Evolutionary conservation across 1,284 basidiomycete genomes (phyloP).

Genomic region (Sporisorium sorghi): DNA sequence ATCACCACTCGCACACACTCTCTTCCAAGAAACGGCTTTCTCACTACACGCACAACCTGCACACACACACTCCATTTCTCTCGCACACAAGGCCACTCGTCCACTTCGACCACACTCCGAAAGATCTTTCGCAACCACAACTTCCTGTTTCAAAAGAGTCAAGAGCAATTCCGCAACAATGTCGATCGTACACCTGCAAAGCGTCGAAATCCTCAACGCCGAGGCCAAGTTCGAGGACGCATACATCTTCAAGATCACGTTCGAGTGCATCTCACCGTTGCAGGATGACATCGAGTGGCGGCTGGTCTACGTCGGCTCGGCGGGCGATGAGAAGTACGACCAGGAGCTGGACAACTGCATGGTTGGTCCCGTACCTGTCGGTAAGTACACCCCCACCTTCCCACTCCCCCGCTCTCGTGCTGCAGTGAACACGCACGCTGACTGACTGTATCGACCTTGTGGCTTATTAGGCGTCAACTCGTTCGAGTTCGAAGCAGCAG

Average conservation of each 20-base stretch:
- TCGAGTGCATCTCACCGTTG: constrained; percentile 93
- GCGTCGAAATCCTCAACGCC: constrained; percentile 65
- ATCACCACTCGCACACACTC: background rate
- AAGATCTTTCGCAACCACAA: too few relatives aligned
- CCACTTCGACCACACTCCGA: background rate
- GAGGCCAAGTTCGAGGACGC: constrained; percentile 74
- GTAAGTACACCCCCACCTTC: constrained; percentile 41
- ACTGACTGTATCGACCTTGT: background rate
- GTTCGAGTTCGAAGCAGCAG: constrained; percentile 85
- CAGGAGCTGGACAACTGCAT: constrained; percentile 84
- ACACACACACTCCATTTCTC: background rate
- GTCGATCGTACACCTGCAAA: constrained; percentile 68
- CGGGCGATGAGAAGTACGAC: constrained; percentile 88
- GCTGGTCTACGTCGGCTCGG: constrained; percentile 95
- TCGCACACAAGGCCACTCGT: background rate
- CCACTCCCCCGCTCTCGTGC: background rate
- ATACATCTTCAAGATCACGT: constrained; percentile 95
- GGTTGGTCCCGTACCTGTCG: constrained; percentile 87
- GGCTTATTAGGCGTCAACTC: constrained; percentile 77
- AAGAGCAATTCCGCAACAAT: constrained; percentile 40
- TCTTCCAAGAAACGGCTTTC: too few relatives aligned
- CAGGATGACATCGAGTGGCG: constrained; percentile 97
- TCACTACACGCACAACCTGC: too few relatives aligned
- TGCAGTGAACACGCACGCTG: background rate
- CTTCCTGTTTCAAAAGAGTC: background rate